These are phyloP conservation scores for Solanum microdontum DNA, from an alignment of 257 asterid genomes.

Conservation along the genomic window DNA sequence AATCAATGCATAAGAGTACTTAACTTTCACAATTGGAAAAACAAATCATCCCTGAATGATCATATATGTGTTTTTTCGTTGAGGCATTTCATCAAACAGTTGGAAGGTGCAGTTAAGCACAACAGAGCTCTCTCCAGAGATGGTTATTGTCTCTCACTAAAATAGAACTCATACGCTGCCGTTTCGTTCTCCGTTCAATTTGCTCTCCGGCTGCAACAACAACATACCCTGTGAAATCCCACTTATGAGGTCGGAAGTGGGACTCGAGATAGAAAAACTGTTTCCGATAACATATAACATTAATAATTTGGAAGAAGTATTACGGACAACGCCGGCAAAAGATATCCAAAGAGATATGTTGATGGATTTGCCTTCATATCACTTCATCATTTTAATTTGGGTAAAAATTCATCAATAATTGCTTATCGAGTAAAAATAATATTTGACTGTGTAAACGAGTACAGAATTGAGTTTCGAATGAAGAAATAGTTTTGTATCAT, in stretches of 20 bases:
- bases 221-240: too few relatives aligned
- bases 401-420: neutral
- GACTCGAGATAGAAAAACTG: accelerated
- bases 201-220: neutral
- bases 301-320: neutral
- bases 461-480: neutral
- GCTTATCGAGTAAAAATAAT: too few relatives aligned
- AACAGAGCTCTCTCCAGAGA: neutral
- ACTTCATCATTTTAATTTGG: neutral
- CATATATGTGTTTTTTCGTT: neutral
- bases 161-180: neutral
- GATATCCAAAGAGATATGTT: neutral
- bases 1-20: neutral
- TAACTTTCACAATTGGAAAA: neutral
- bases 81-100: slow-evolving; percentile 51
- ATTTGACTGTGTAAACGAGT: too few relatives aligned
- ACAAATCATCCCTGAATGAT: neutral
- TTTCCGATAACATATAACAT: too few relatives aligned
- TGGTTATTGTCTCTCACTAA: neutral
- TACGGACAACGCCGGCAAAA: neutral
- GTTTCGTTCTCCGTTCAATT: neutral
- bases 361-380: neutral
- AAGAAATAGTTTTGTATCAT: neutral
- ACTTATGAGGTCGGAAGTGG: too few relatives aligned
- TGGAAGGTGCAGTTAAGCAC: neutral